Base-by-base conservation (phyloP, 305 asterid genomes). In the Fraxinus greggii region DNA sequence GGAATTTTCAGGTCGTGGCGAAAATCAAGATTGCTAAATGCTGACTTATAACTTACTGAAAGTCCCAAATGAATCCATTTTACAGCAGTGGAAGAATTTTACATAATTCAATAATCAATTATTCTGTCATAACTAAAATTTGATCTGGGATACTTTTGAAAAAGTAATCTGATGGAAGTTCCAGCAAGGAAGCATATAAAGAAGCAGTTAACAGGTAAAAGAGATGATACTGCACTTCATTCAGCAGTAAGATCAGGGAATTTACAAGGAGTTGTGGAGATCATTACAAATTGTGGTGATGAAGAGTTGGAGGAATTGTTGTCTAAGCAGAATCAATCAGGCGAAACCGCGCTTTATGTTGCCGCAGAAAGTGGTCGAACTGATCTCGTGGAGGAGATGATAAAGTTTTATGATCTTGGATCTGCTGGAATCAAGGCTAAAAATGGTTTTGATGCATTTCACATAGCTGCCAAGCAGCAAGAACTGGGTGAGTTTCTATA, bases 401-500 rank as follows among this genome's bases (percentile, higher is more conserved):
- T 90, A 0, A 88, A 86, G 73, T 69, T 90, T 78, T 92, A 87
- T 82, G 95, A 90, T 78, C 87, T 82, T 36, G 82, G 54, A 8
- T 87, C 84, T 80, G 97, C 98, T 81, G 83, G 90, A 23, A 87
- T 91, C 86, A 92, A 92, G 36, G 92, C 98, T 45, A 90, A 82
- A 81, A 93, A 90, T 86, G 97, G 97, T 1, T 92, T 45, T 87
- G 98, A 93, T 86, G 92, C 94, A 31, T 91, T 93, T 87, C 98
- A 92, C 78, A 90, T 93, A 77, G 98, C 97, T 83, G 92, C 98
- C 81, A 92, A 90, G 87, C 87, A 88, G 0, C 97, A 94, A 31
- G 83, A 90, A 78, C 78, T 93, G 31, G 98, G 98, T 93, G 56
- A 84, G 81, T 36, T 4, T 40, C 12, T 45, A 26, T 73, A 19